Base-by-base conservation (phyloP, 2,329 filamentous ascomycete species). In the Pseudogymnoascus sp. region DNA sequence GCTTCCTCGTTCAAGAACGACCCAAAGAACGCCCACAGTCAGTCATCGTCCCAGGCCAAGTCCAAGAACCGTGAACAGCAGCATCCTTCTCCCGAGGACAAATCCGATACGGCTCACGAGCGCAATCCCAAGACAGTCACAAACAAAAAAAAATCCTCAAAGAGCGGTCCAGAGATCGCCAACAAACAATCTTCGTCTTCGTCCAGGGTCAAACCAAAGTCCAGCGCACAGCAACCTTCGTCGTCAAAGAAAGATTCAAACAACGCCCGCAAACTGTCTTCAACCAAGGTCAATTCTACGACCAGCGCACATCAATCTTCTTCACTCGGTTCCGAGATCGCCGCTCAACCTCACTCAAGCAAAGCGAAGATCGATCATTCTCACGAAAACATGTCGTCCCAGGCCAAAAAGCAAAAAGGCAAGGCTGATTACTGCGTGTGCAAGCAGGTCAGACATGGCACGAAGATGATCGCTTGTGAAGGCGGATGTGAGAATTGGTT, bases 391-490 rank as follows among this genome's bases (percentile, higher is more conserved):
- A 55, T 55, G 49, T 55, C 49, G 1, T 55, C 49, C 5, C 25
- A 55, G 16, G 14, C 25, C 28, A 55, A 55, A 16, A 55, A 55
- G 6, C 28, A 25, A 4, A 55, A 55, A 28, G n/a, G n/a, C 25
- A 55, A 18, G 28, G 28, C 25, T 23, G 70, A 70, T 63, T 73
- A 73, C 49, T 73, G 71, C 49, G 66, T 71, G 21, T 73, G 71
- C 61, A 68, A 71, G 45, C 68, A 69, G 41, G 70, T 69, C 40
- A 70, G 72, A 61, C 70, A 73, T 66, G 69, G 72, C 62, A 66
- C 69, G 6, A 72, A 72, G 69, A 73, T 73, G 71, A 68, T 73
- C 7, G 67, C 67, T 25, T 73, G 71, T 55, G 71, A 73, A 49
- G 71, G 71, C 8, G 68, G 67, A 18, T 73, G 71, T 45, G 65